Evolutionary conservation across 1,284 basidiomycete species (phyloP).

Genomic region (Cryptococcus deneoformans): DNA sequence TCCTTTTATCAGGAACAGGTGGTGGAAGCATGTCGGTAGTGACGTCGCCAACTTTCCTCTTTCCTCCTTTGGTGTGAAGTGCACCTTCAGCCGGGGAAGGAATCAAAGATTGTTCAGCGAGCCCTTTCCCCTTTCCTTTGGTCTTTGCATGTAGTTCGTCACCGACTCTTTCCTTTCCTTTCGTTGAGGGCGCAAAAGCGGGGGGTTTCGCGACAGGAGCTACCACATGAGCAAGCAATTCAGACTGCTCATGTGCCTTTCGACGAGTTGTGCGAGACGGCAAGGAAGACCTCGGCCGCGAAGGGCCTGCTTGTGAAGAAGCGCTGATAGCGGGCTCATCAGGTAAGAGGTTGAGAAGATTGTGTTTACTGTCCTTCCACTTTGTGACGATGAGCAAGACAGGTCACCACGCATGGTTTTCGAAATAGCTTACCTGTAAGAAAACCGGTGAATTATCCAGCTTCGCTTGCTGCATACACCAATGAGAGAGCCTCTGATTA

Average conservation of each 20-base stretch:
- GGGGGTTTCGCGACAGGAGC: slow-evolving; percentile 3
- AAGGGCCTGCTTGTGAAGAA: slow-evolving; percentile 26
- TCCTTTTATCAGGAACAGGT: slow-evolving; percentile 16
- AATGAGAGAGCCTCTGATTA: not conserved
- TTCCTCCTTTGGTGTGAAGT: not conserved
- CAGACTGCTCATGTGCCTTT: slow-evolving; percentile 34
- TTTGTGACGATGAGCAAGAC: slow-evolving; percentile 8
- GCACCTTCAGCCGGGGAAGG: not conserved
- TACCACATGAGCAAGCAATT: slow-evolving; percentile 24
- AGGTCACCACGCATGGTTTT: slow-evolving; percentile 7
- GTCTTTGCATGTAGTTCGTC: not conserved
- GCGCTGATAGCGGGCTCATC: slow-evolving; percentile 1
- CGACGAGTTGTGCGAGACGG: slow-evolving; percentile 39
- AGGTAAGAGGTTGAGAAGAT: slow-evolving; percentile 32
- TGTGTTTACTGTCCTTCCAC: slow-evolving; percentile 34
- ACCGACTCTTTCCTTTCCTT: slow-evolving; percentile 7
- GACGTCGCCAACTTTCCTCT: slow-evolving; percentile 13
- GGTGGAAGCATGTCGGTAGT: slow-evolving; percentile 26
- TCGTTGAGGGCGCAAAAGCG: slow-evolving; percentile 3
- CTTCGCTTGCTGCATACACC: slow-evolving; percentile 61
- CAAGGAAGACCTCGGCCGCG: slow-evolving; percentile 15
- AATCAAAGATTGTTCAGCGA: too few species aligned
- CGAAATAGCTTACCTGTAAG: slow-evolving; percentile 61
- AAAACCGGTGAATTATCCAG: slow-evolving; percentile 69
- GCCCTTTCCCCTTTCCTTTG: slow-evolving; percentile 22